A percentile compares a stretch with the other conserved stretches of the same genome.
phyloP scores from a whole-genome alignment of 2,329 filamentous ascomycete species.

The Trichoderma breve region DNA sequence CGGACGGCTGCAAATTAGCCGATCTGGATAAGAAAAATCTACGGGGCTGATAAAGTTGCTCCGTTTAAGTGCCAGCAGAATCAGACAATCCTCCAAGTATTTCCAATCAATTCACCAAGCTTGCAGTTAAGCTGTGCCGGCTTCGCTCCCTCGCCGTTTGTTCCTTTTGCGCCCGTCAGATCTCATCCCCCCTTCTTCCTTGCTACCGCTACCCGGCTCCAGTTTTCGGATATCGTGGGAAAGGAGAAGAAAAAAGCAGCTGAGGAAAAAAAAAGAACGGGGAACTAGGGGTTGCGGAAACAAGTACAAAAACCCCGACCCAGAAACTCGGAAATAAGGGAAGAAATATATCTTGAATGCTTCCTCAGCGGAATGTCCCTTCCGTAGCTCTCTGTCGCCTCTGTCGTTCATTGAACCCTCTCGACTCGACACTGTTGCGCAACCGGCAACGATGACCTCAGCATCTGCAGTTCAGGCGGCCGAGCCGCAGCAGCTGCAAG shows the following conservation, averaged over 20 bases:
- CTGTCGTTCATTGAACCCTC: neutral
- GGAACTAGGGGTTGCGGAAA: neutral
- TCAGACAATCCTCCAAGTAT: neutral
- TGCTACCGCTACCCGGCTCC: neutral
- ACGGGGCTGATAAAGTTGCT: slow-evolving; percentile 12
- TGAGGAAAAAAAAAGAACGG: neutral
- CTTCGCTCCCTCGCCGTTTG: slow-evolving; percentile 2
- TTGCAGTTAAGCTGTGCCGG: neutral
- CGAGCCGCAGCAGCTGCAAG: slow-evolving; percentile 21
- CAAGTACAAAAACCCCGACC: neutral
- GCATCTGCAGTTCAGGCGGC: slow-evolving; percentile 7
- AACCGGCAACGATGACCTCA: slow-evolving; percentile 14
- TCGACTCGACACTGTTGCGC: neutral
- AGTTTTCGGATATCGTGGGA: neutral
- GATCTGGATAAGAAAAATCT: slow-evolving; percentile 9
- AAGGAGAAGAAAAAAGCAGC: neutral
- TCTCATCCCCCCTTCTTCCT: neutral
- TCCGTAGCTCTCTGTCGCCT: neutral
- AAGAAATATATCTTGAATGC: slow-evolving; percentile 2
- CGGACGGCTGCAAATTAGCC: slow-evolving; percentile 14
- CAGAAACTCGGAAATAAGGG: neutral
- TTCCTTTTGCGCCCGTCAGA: neutral
- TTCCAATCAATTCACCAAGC: neutral
- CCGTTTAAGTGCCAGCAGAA: neutral
- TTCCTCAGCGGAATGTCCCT: slow-evolving; percentile 16